Percentiles rank a stretch among this genome's conserved stretches.
These are phyloP conservation scores for Ceratorhiza oryzae-sativae DNA, from an alignment of 1,284 basidiomycete genomes.

Conservation along the genomic window DNA sequence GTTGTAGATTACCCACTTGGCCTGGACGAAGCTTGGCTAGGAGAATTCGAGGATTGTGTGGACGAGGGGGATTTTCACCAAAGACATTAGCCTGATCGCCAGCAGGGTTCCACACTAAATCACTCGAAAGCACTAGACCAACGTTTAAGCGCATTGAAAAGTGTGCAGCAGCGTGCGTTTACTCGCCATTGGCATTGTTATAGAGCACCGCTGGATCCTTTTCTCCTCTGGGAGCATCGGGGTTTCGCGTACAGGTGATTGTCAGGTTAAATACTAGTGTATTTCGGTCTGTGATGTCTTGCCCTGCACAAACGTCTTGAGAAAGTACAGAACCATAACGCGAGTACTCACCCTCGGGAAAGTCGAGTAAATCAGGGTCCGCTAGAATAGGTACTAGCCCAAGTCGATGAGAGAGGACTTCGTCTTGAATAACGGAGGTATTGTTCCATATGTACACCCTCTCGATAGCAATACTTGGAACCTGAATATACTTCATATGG, in stretches of 20 bases:
- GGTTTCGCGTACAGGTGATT: slow-evolving; percentile 72
- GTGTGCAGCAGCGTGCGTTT: background rate
- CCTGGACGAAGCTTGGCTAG: slow-evolving; percentile 95
- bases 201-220: slow-evolving; percentile 73
- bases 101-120: slow-evolving; percentile 83
- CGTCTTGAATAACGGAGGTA: slow-evolving; percentile 93
- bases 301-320: slow-evolving; percentile 47
- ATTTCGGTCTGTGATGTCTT: slow-evolving; percentile 84
- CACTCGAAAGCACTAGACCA: slow-evolving; percentile 72
- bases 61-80: slow-evolving; percentile 61
- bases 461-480: slow-evolving; percentile 93
- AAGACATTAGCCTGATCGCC: slow-evolving; percentile 76
- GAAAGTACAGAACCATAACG: background rate
- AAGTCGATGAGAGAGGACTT: slow-evolving; percentile 89
- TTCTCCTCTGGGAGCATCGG: slow-evolving; percentile 58
- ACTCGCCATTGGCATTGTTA: slow-evolving; percentile 62
- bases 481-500: too few species aligned
- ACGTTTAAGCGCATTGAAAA: background rate
- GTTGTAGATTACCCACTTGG: slow-evolving; percentile 49
- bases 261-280: slow-evolving; percentile 89
- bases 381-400: slow-evolving; percentile 91
- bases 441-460: slow-evolving; percentile 96
- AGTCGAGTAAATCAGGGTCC: slow-evolving; percentile 72
- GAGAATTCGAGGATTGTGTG: slow-evolving; percentile 86
- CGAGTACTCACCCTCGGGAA: slow-evolving; percentile 22